These are phyloP conservation scores for Eucalyptus dawsonii DNA, from an alignment of 345 rosid genomes.

Conservation along the genomic window DNA sequence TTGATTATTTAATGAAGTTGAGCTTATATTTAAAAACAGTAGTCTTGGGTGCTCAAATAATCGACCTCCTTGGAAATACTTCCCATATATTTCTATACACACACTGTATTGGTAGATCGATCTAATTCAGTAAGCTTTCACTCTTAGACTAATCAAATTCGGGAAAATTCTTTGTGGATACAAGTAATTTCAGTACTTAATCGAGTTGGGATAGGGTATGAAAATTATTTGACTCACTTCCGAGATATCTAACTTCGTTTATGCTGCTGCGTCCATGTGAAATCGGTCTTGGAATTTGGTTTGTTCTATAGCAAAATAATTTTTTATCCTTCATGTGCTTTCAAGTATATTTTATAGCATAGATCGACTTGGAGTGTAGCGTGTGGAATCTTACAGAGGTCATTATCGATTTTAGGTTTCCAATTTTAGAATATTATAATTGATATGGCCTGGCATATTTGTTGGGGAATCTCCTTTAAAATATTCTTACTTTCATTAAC, in stretches of 20 bases:
- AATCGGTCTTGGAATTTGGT: not conserved
- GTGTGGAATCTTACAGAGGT: not conserved
- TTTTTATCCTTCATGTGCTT: not conserved
- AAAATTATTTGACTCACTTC: not conserved
- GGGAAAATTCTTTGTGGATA: not conserved
- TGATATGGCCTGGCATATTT: not conserved
- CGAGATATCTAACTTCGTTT: not conserved
- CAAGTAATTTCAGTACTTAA: not conserved
- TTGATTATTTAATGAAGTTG: not conserved
- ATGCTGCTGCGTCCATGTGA: not conserved
- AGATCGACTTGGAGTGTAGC: not conserved
- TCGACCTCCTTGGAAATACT: not conserved
- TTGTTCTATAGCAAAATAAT: not conserved
- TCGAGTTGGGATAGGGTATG: not conserved
- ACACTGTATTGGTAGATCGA: not conserved
- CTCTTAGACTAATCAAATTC: not conserved
- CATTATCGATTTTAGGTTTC: not conserved
- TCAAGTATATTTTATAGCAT: not conserved
- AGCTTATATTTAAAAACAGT: not conserved
- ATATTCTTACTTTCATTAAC: not conserved
- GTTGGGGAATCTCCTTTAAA: not conserved
- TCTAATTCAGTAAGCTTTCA: not conserved
- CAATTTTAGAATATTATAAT: not conserved
- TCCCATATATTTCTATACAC: not conserved
- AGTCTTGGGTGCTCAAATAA: not conserved